Evolutionary conservation across 2,329 filamentous ascomycete species (phyloP).

Genomic region (Elsinoe australis): DNA sequence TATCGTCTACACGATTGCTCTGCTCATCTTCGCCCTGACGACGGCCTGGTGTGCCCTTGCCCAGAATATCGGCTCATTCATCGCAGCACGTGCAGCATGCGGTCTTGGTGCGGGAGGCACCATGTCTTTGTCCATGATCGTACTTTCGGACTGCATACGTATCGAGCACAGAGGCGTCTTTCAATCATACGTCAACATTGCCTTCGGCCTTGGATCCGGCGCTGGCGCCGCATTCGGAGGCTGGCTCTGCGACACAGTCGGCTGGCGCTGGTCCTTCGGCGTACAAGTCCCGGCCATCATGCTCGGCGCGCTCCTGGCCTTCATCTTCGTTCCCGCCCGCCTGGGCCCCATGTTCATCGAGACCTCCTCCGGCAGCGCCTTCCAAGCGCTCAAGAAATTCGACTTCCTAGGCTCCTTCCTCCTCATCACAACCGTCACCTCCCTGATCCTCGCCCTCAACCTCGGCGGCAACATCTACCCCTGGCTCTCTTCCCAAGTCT

Average conservation of each 20-base stretch:
- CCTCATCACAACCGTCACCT: slow-evolving; percentile 39
- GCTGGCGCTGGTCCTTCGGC: slow-evolving; percentile 64
- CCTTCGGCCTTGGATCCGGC: slow-evolving; percentile 46
- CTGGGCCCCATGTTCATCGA: slow-evolving; percentile 41
- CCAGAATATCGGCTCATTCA: slow-evolving; percentile 59
- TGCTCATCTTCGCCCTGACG: slow-evolving; percentile 55
- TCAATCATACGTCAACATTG: slow-evolving; percentile 60
- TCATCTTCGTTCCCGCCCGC: slow-evolving; percentile 37
- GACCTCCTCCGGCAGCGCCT: slow-evolving; percentile 34
- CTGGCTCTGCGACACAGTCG: slow-evolving; percentile 59
- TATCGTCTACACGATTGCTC: slow-evolving; percentile 50
- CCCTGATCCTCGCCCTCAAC: slow-evolving; percentile 32
- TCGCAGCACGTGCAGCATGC: slow-evolving; percentile 61
- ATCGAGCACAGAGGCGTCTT: slow-evolving; percentile 66
- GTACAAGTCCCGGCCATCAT: slow-evolving; percentile 46
- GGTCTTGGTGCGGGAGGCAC: slow-evolving; percentile 67
- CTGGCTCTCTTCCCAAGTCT: slow-evolving; percentile 45
- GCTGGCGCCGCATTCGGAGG: slow-evolving; percentile 63
- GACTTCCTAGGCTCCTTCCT: slow-evolving; percentile 44
- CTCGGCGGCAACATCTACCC: slow-evolving; percentile 46
- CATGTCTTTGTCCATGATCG: slow-evolving; percentile 61
- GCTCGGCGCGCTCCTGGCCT: slow-evolving; percentile 37
- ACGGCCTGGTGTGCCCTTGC: slow-evolving; percentile 65
- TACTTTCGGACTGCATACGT: slow-evolving; percentile 65
- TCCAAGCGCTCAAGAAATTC: slow-evolving; percentile 41